These are phyloP conservation scores for Metschnikowia picachoensis DNA, from an alignment of 805 yeast species.

Conservation along the genomic window DNA sequence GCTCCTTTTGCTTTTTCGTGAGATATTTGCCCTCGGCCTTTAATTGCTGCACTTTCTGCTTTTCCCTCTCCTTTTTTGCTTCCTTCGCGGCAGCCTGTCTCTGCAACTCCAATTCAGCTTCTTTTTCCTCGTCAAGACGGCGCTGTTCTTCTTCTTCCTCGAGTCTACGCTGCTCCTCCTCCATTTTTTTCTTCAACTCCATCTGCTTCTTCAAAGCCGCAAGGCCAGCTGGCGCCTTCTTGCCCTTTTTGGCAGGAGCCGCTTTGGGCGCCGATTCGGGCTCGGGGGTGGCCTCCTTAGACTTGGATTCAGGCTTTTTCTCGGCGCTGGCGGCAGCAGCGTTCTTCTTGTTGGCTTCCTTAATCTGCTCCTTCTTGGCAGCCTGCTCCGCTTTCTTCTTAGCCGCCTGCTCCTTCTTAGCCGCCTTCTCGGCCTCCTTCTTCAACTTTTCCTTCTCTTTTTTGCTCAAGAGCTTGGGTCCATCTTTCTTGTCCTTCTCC, in stretches of 20 bases:
- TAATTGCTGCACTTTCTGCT: constrained; percentile 80
- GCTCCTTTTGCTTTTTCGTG: constrained; percentile 94
- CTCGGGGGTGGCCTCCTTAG: constrained; percentile 26
- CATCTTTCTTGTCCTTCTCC: constrained; percentile 48
- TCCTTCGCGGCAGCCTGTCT: constrained; percentile 55
- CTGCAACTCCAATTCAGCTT: constrained; percentile 59
- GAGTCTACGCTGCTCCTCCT: constrained; percentile 71
- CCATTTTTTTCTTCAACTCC: constrained; percentile 82
- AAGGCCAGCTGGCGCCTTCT: constrained; percentile 85
- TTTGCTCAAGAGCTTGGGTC: constrained; percentile 79
- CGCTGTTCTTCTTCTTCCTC: constrained; percentile 63
- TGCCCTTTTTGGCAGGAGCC: constrained; percentile 44
- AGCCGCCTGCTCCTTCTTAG: constrained; percentile 86
- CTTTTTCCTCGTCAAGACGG: constrained; percentile 48
- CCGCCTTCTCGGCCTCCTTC: constrained; percentile 87
- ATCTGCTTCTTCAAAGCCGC: constrained; percentile 89
- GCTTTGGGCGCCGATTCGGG: constrained; percentile 35
- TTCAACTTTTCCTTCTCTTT: constrained; percentile 93
- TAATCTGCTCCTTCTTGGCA: constrained; percentile 54
- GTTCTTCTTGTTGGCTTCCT: constrained; percentile 43
- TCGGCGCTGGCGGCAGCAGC: constrained; percentile 29
- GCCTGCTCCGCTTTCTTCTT: constrained; percentile 74
- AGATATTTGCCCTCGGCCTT: constrained; percentile 94
- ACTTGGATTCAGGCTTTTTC: constrained; percentile 19
- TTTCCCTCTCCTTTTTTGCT: constrained; percentile 83